Conservation (phyloP, 768 basidiomycete genomes). For the Pulveroboletus ravenelii region DNA sequence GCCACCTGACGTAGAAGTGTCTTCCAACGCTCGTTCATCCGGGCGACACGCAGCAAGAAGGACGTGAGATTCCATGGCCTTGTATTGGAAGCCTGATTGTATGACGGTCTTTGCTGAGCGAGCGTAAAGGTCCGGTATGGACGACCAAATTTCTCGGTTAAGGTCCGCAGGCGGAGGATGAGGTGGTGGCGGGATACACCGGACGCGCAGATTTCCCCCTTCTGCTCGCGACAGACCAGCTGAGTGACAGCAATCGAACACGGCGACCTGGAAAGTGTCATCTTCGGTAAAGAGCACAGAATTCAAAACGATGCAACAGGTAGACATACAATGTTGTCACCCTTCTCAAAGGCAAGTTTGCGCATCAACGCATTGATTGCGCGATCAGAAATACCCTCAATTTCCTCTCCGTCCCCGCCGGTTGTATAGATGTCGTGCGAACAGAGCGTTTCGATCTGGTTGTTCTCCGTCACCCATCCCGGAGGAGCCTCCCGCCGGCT, state of each 20-base stretch:
- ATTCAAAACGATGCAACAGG: no score
- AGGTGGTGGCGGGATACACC: slow-evolving; percentile 10
- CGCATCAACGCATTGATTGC: neutral
- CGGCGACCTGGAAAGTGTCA: no score
- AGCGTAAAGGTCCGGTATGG: neutral
- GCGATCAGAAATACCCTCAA: slow-evolving; percentile 15
- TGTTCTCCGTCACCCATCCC: slow-evolving; percentile 16
- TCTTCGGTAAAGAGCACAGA: neutral
- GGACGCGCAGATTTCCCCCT: neutral
- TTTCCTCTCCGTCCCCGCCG: neutral
- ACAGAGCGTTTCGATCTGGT: slow-evolving; percentile 15
- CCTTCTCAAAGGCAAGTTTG: no score
- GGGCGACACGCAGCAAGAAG: slow-evolving; percentile 21
- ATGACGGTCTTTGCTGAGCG: slow-evolving; percentile 7
- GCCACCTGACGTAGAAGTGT: slow-evolving; percentile 10
- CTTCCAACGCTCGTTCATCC: slow-evolving; percentile 10
- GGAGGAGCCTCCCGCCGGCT: slow-evolving; percentile 3
- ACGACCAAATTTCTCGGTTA: slow-evolving; percentile 5
- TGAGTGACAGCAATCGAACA: neutral
- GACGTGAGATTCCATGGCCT: slow-evolving; percentile 16
- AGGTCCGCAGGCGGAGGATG: slow-evolving; percentile 14
- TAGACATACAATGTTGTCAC: no score
- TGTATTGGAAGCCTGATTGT: slow-evolving; percentile 12
- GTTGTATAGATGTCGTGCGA: slow-evolving; percentile 6
- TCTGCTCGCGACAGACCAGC: slow-evolving; percentile 14